Percentiles rank a stretch among this genome's conserved stretches.
Evolutionary conservation across 1,139 yeast genomes (phyloP).

Genomic region (Candida sp.): DNA sequence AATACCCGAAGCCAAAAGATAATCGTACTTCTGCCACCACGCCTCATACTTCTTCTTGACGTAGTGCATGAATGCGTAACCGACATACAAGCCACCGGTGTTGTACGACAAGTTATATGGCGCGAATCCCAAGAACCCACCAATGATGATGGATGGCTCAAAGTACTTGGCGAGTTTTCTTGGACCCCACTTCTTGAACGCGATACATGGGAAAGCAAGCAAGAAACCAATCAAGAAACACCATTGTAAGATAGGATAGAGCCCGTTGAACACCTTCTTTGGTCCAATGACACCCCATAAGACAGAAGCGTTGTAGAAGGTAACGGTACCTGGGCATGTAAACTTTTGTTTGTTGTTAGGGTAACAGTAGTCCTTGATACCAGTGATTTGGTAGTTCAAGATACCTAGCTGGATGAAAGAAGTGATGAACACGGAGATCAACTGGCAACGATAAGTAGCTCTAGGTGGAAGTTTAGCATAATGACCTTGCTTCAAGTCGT

Average conservation of each 20-base stretch:
- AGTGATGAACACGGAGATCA: conserved; percentile 30
- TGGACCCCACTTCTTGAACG: conserved; percentile 32
- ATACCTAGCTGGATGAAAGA: conserved; percentile 28
- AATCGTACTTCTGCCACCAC: conserved; percentile 73
- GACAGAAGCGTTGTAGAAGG: conserved; percentile 35
- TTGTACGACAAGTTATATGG: conserved; percentile 62
- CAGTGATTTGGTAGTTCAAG: conserved; percentile 32
- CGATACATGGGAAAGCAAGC: conserved; percentile 29
- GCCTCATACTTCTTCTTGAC: conserved; percentile 50
- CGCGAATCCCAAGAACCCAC: conserved; percentile 50
- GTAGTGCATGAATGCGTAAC: conserved; percentile 55
- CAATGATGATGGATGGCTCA: conserved; percentile 53
- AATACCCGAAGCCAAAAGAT: conserved; percentile 59
- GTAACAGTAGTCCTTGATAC: conserved; percentile 29
- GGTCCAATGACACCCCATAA: conserved; percentile 45
- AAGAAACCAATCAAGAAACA: conserved; percentile 36
- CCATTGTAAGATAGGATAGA: conserved; percentile 37
- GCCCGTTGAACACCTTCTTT: conserved; percentile 32
- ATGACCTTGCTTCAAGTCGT: conserved; percentile 41
- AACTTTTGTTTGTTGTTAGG: conserved; percentile 30
- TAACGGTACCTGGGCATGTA: conserved; percentile 36
- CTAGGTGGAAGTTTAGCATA: conserved; percentile 38
- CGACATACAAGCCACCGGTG: conserved; percentile 53
- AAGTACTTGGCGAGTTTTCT: conserved; percentile 32
- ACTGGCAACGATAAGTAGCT: conserved; percentile 37